phyloP scores from a whole-genome alignment of 192 early-diverging fungal genomes.

The Linnemannia exigua region DNA sequence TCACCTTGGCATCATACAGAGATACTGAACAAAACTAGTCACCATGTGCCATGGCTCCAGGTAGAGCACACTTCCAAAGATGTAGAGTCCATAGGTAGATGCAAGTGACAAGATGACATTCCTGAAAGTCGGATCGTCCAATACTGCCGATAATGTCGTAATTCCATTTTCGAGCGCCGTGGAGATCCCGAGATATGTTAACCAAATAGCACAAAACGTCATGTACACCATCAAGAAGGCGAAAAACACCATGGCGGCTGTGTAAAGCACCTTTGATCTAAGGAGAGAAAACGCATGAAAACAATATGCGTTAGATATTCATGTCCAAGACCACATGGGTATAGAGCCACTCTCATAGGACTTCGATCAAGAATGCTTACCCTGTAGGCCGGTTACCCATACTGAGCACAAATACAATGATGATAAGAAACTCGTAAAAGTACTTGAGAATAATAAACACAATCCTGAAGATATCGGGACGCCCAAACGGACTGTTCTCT shows the following conservation, averaged over 20 bases:
- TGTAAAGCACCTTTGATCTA: constrained; percentile 80
- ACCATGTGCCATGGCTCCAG: constrained; percentile 87
- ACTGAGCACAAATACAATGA: constrained; percentile 86
- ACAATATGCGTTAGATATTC: neutral
- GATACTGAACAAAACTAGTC: constrained; percentile 79
- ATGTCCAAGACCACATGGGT: no score
- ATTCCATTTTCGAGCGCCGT: constrained; percentile 71
- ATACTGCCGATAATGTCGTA: constrained; percentile 69
- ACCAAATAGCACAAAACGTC: constrained; percentile 82
- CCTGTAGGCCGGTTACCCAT: constrained; percentile 97
- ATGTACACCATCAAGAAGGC: constrained; percentile 90
- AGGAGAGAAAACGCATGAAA: neutral
- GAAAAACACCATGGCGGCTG: constrained; percentile 83
- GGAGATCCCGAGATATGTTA: constrained; percentile 73
- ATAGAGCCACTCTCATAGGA: no score
- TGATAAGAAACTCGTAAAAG: constrained; percentile 79
- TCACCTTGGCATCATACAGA: constrained; percentile 82
- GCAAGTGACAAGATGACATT: constrained; percentile 74
- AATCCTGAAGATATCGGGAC: constrained; percentile 58
- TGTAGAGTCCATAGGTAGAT: constrained; percentile 78
- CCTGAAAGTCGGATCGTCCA: constrained; percentile 78
- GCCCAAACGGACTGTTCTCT: constrained; percentile 56
- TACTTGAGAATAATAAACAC: constrained; percentile 82
- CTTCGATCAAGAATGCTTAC: constrained; percentile 15
- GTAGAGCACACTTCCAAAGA: constrained; percentile 75